Conservation (phyloP, 2,329 filamentous ascomycete species). For the Cordyceps farinosa region DNA sequence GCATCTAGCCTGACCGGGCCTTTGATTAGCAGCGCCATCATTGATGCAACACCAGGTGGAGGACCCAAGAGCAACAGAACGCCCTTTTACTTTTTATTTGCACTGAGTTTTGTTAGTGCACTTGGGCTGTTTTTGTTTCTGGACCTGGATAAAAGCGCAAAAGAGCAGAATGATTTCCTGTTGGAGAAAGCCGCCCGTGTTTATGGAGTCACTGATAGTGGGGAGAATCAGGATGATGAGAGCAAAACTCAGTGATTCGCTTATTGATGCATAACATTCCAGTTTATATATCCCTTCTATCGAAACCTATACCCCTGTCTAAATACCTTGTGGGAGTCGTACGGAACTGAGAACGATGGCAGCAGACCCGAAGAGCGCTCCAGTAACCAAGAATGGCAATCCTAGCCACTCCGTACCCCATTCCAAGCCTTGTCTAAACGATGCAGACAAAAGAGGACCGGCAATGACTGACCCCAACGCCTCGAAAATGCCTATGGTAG, state of each 20-base stretch:
- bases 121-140: slow-evolving; percentile 50
- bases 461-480: slow-evolving; percentile 20
- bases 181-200: slow-evolving; percentile 24
- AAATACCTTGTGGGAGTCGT: not conserved
- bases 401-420: slow-evolving; percentile 20
- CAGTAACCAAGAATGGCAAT: slow-evolving; percentile 19
- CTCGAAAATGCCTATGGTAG: slow-evolving; percentile 22
- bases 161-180: slow-evolving; percentile 56
- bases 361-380: not conserved
- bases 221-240: not conserved
- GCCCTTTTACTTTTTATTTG: slow-evolving; percentile 65
- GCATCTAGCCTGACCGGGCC: slow-evolving; percentile 65
- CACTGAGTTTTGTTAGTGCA: slow-evolving; percentile 53
- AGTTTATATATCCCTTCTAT: too few species aligned
- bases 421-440: slow-evolving; percentile 19
- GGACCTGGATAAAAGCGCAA: slow-evolving; percentile 56
- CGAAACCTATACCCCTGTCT: not conserved
- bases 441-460: slow-evolving; percentile 21
- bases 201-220: not conserved
- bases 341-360: slow-evolving; percentile 23
- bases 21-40: slow-evolving; percentile 63
- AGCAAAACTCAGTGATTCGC: not conserved
- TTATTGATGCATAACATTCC: too few species aligned
- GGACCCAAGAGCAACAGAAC: slow-evolving; percentile 50
- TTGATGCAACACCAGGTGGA: slow-evolving; percentile 52